A percentile compares a stretch with the other conserved stretches of the same genome.
Evolutionary conservation across 106 monocot genomes (phyloP).

Genomic region (Allium sativum): DNA sequence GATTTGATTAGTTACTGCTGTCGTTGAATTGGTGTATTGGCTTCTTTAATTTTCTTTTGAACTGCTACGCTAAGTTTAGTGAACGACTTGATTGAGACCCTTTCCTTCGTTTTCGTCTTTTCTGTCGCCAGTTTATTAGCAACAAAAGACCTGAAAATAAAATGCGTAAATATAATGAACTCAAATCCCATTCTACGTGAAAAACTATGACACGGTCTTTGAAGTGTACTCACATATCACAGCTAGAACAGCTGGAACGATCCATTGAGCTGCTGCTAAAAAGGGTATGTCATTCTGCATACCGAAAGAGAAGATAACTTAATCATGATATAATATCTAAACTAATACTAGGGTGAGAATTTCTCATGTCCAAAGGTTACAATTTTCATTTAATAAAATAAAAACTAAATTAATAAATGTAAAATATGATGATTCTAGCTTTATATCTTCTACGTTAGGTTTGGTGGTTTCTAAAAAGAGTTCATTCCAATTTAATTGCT

Average conservation of each 20-base stretch:
- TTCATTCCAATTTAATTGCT: too few relatives aligned
- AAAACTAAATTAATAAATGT: too few relatives aligned
- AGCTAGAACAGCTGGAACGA: conserved; percentile 52
- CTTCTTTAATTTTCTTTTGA: not conserved
- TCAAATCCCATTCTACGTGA: not conserved
- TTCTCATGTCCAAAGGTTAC: too few relatives aligned
- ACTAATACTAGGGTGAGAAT: too few relatives aligned
- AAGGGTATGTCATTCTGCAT: conserved; percentile 65
- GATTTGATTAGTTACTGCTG: too few relatives aligned
- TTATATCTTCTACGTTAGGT: too few relatives aligned
- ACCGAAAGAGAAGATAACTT: not conserved
- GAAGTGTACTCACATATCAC: conserved; percentile 43
- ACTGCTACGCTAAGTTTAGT: conserved; percentile 19
- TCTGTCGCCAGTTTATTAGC: conserved; percentile 69
- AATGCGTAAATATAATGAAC: not conserved
- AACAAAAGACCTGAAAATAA: conserved; percentile 49
- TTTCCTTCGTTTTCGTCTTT: conserved; percentile 55
- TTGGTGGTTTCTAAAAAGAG: too few relatives aligned
- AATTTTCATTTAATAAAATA: too few relatives aligned
- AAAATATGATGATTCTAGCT: too few relatives aligned
- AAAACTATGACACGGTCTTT: not conserved
- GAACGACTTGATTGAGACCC: conserved; percentile 26
- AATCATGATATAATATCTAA: too few relatives aligned
- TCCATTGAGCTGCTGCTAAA: conserved; percentile 57
- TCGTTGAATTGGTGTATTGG: too few relatives aligned